A percentile compares a stretch with the other conserved stretches of the same genome.
These are phyloP conservation scores for Aspergillus sclerotiicarbonarius DNA, from an alignment of 495 filamentous ascomycete species.

Conservation along the genomic window DNA sequence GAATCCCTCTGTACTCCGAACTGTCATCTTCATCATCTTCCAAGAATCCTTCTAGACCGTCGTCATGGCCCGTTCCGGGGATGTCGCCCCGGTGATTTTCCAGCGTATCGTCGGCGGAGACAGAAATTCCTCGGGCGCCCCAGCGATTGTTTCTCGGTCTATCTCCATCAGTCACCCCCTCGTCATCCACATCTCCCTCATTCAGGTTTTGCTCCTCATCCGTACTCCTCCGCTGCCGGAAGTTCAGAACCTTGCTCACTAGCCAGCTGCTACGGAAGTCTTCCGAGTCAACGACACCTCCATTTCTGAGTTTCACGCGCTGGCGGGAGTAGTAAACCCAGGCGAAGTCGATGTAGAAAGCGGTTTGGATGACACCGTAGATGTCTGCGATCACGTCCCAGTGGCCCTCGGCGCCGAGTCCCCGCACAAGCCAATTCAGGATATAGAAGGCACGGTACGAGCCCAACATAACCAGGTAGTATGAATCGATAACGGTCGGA, in stretches of 20 bases:
- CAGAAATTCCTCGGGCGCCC: constrained; percentile 75
- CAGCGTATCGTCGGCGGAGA: constrained; percentile 75
- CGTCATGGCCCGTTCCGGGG: constrained; percentile 10
- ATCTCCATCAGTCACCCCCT: constrained; percentile 19
- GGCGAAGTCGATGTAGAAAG: constrained; percentile 89
- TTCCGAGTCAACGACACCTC: constrained; percentile 89
- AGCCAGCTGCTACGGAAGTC: constrained; percentile 84
- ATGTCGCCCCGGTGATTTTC: constrained; percentile 40
- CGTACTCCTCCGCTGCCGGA: constrained; percentile 29
- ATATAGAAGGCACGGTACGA: constrained; percentile 90
- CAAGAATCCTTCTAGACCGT: constrained; percentile 25
- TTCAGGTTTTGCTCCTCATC: constrained; percentile 42
- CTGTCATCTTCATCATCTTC: constrained; percentile 25
- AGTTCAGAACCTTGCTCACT: constrained; percentile 46
- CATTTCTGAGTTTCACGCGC: constrained; percentile 87
- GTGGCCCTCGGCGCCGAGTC: constrained; percentile 52
- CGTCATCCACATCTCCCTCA: constrained; percentile 33
- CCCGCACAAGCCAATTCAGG: constrained; percentile 82
- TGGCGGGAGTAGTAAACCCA: constrained; percentile 96
- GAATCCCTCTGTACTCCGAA: constrained; percentile 2
- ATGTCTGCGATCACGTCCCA: constrained; percentile 72
- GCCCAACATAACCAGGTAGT: constrained; percentile 85
- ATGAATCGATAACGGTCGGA: constrained; percentile 93
- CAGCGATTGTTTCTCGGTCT: constrained; percentile 53
- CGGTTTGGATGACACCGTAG: constrained; percentile 88